Evolutionary conservation across 768 basidiomycete species (phyloP).

Genomic region (Mycena vulgaris): DNA sequence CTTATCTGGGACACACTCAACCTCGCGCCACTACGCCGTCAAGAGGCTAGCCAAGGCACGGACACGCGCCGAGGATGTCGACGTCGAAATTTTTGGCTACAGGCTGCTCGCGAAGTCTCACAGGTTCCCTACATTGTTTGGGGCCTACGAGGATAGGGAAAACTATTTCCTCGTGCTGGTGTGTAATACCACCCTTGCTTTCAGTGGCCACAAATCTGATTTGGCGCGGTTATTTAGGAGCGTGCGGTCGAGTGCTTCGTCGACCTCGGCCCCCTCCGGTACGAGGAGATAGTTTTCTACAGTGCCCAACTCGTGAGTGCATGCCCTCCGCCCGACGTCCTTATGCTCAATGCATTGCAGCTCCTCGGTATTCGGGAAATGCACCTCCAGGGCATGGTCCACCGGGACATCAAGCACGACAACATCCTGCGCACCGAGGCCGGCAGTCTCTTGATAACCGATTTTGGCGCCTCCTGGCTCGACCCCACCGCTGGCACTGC

Average conservation of each 20-base stretch:
- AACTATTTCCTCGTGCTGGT: background rate
- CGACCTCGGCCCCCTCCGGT: background rate
- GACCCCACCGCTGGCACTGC: fast-evolving
- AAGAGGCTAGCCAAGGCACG: background rate
- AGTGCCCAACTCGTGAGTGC: background rate
- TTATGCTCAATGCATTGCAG: background rate
- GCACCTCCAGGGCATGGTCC: background rate
- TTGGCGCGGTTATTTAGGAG: background rate
- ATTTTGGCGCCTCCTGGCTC: background rate
- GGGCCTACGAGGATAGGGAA: background rate
- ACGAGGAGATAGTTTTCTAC: background rate
- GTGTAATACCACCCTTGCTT: background rate
- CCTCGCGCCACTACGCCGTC: background rate
- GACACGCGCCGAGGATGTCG: background rate
- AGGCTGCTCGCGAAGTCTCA: background rate
- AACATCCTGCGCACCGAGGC: background rate
- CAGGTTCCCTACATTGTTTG: background rate
- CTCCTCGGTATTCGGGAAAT: background rate
- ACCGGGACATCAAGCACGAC: background rate
- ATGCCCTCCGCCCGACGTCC: background rate
- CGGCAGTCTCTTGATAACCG: background rate
- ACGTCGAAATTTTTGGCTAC: background rate
- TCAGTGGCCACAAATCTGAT: background rate
- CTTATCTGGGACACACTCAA: background rate
- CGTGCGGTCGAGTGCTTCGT: background rate